Percentiles rank a stretch among this genome's conserved stretches.
Conservation (phyloP, 352 stramenopile genomes). For the Globisporangium megalacanthum region DNA sequence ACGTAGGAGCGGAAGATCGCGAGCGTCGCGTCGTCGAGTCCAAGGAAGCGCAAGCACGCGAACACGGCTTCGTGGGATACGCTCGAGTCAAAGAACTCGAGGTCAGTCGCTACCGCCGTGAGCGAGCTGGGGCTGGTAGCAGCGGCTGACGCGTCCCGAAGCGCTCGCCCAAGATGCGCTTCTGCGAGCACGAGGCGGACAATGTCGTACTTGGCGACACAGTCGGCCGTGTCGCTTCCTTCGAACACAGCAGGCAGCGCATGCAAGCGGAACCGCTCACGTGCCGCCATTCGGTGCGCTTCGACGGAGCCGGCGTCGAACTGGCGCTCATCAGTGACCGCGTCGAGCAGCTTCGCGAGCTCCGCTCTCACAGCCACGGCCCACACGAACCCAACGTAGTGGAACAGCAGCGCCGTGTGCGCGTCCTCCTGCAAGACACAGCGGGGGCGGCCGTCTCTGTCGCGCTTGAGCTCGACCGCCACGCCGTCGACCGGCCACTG, state of each 20-base stretch:
- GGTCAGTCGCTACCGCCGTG: constrained; percentile 35
- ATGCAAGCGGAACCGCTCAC: constrained; percentile 19
- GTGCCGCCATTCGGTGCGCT: constrained; percentile 11
- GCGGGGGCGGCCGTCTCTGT: constrained; percentile 41
- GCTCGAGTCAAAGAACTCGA: constrained; percentile 45
- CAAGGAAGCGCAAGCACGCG: constrained; percentile 31
- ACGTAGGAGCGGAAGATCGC: constrained; percentile 31
- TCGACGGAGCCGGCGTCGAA: constrained; percentile 1
- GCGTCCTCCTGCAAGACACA: constrained; percentile 38
- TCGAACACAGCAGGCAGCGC: constrained; percentile 20
- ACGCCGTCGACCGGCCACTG: constrained; percentile 28
- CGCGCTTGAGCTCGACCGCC: constrained; percentile 28
- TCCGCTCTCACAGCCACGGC: constrained; percentile 18
- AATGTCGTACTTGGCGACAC: constrained; percentile 32
- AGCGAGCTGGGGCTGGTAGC: constrained; percentile 11
- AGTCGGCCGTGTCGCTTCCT: constrained; percentile 8
- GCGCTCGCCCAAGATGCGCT: constrained; percentile 19
- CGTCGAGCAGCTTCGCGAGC: constrained; percentile 21
- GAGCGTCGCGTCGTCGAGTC: constrained; percentile 25
- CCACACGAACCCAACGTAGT: constrained; percentile 38
- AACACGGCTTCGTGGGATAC: constrained; percentile 36
- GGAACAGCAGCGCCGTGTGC: constrained; percentile 40
- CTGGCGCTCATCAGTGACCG: constrained; percentile 11
- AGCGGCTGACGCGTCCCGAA: constrained; percentile 4
- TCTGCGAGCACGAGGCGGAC: constrained; percentile 35